Evolutionary conservation across 768 basidiomycete species (phyloP).

Genomic region (Favolaschia claudopus): DNA sequence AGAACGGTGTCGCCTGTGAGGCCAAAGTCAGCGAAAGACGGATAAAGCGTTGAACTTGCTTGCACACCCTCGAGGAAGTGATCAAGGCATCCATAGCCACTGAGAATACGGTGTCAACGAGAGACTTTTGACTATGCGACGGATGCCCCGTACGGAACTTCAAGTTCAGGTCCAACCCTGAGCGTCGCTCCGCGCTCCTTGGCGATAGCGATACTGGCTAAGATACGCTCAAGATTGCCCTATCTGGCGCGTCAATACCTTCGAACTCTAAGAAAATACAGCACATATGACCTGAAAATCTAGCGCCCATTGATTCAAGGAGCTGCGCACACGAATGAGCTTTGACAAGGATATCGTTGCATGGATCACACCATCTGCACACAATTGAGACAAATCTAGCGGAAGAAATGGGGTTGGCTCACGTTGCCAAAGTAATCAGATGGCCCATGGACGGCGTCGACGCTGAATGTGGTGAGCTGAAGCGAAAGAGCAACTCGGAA

Average conservation of each 20-base stretch:
- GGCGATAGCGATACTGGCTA: constrained; percentile 87
- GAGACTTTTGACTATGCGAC: not conserved
- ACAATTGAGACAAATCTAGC: constrained; percentile 33
- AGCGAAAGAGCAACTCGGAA: not conserved
- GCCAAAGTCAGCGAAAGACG: constrained; percentile 1
- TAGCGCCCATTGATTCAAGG: constrained; percentile 96
- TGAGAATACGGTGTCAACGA: constrained; percentile 35
- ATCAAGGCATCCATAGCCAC: constrained; percentile 97
- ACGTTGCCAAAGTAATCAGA: constrained; percentile 90
- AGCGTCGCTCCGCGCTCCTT: constrained; percentile 89
- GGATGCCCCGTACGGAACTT: constrained; percentile 76
- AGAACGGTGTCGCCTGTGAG: constrained; percentile 88
- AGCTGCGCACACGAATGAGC: constrained; percentile 56
- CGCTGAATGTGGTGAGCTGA: not conserved
- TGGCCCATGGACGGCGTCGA: too few species aligned
- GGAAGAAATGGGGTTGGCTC: constrained; percentile 34
- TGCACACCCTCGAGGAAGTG: constrained; percentile 92
- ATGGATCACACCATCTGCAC: constrained; percentile 40
- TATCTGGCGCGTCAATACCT: too few species aligned
- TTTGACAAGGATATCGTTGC: not conserved
- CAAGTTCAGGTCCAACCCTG: constrained; percentile 95
- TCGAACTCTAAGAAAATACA: not conserved
- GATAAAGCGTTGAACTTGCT: not conserved
- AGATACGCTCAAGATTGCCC: constrained; percentile 94
- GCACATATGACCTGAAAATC: constrained; percentile 79